These are phyloP conservation scores for Pseudogymnoascus sp. DNA, from an alignment of 2,329 filamentous ascomycete species.

Conservation along the genomic window DNA sequence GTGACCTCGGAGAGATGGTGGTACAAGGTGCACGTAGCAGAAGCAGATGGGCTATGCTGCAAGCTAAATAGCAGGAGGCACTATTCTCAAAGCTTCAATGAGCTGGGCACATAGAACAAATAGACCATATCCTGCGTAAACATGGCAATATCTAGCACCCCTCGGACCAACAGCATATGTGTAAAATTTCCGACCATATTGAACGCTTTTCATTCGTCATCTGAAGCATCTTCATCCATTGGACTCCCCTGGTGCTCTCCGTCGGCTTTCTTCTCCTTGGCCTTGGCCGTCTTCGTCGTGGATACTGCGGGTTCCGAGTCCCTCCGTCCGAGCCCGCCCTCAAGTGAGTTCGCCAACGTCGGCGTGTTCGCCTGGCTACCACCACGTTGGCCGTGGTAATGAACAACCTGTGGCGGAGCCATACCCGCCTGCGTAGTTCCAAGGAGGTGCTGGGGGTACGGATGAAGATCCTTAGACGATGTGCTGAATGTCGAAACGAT, in stretches of 20 bases:
- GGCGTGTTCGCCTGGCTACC: slow-evolving; percentile 59
- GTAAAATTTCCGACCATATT: background rate
- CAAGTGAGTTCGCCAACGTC: slow-evolving; percentile 31
- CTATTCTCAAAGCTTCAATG: background rate
- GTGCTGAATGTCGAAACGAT: slow-evolving; percentile 62
- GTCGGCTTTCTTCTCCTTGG: background rate
- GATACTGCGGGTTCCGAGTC: background rate
- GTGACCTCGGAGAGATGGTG: background rate
- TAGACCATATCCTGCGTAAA: background rate
- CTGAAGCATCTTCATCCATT: background rate
- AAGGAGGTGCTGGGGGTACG: slow-evolving; percentile 56
- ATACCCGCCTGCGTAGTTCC: slow-evolving; percentile 51
- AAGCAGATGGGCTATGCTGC: background rate
- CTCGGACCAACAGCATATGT: background rate
- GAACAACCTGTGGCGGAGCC: slow-evolving; percentile 55
- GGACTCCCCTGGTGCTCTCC: background rate
- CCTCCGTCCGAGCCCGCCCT: background rate
- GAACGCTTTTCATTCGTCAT: background rate
- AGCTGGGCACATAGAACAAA: background rate
- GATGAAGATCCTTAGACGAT: slow-evolving; percentile 60
- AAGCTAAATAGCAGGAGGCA: background rate
- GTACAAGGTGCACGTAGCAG: background rate
- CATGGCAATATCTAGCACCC: background rate
- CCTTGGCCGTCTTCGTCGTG: background rate
- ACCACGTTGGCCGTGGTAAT: slow-evolving; percentile 59